These are phyloP conservation scores for Pholiota adiposa DNA, from an alignment of 1,284 basidiomycete species.

Conservation along the genomic window DNA sequence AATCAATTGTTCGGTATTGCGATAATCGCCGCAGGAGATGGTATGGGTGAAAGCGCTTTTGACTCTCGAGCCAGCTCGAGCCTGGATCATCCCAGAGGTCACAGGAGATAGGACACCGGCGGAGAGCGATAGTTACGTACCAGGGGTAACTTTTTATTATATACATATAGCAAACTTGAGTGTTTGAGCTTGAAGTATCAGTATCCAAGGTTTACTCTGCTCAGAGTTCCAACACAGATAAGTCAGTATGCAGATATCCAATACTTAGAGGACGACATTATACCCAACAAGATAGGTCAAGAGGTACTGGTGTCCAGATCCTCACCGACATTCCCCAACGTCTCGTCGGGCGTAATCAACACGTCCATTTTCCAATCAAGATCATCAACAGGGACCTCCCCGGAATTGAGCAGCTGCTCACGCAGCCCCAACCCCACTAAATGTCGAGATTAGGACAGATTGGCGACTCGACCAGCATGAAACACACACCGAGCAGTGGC, in stretches of 20 bases:
- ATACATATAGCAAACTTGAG: no score
- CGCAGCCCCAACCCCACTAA: slow-evolving; percentile 40
- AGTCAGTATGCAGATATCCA: not conserved
- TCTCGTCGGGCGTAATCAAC: slow-evolving; percentile 60
- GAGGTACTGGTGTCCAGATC: not conserved
- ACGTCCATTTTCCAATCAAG: slow-evolving; percentile 74
- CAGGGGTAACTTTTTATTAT: not conserved
- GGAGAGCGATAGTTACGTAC: not conserved
- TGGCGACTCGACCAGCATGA: no score
- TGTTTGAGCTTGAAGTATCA: no score
- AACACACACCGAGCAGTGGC: slow-evolving; percentile 57
- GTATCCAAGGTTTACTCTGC: not conserved
- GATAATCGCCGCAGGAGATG: not conserved
- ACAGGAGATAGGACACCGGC: not conserved
- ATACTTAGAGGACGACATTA: not conserved
- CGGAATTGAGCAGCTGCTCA: slow-evolving; percentile 64
- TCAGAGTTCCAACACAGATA: not conserved
- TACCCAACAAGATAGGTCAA: not conserved
- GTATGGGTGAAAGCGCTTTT: no score
- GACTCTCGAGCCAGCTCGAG: not conserved
- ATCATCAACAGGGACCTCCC: slow-evolving; percentile 57
- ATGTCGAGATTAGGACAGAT: no score
- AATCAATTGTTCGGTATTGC: not conserved
- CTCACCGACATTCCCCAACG: not conserved
- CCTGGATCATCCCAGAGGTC: not conserved